A percentile compares a stretch with the other conserved stretches of the same genome.
These are phyloP conservation scores for Bruguiera sexangula DNA, from an alignment of 345 rosid species.

Conservation along the genomic window DNA sequence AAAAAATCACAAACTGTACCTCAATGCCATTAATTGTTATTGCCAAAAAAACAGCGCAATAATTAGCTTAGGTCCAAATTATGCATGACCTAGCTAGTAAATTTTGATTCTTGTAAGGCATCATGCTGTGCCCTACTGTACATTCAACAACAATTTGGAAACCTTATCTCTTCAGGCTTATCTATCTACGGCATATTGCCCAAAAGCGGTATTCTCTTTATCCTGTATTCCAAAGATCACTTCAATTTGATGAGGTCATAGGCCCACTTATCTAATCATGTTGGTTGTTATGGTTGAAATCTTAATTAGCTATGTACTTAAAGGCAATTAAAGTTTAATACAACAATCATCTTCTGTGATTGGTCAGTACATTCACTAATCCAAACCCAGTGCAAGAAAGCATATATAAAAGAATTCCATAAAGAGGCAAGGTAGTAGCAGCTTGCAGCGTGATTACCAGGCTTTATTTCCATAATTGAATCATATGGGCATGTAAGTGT, in stretches of 20 bases:
- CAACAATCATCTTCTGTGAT: slow-evolving; percentile 11
- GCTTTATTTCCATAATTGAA: neutral
- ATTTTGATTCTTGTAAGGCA: neutral
- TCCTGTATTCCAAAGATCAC: neutral
- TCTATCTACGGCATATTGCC: slow-evolving; percentile 27
- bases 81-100: neutral
- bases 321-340: slow-evolving; percentile 26
- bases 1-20: neutral
- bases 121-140: neutral
- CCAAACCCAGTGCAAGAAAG: slow-evolving; percentile 1
- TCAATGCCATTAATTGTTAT: neutral
- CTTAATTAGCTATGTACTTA: slow-evolving; percentile 38
- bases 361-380: slow-evolving; percentile 18
- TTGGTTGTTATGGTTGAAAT: slow-evolving; percentile 44
- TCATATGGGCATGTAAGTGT: neutral
- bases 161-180: slow-evolving; percentile 20
- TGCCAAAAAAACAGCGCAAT: neutral
- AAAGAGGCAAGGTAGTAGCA: too few species aligned
- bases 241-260: slow-evolving; percentile 30
- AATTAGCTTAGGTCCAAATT: neutral
- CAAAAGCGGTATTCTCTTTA: too few species aligned
- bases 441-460: too few species aligned
- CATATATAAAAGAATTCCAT: too few species aligned
- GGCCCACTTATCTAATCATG: slow-evolving; percentile 72
- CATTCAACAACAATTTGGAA: slow-evolving; percentile 21